phyloP scores from a whole-genome alignment of 371 early-diverging fungal genomes.

The Mortierella sp. region DNA sequence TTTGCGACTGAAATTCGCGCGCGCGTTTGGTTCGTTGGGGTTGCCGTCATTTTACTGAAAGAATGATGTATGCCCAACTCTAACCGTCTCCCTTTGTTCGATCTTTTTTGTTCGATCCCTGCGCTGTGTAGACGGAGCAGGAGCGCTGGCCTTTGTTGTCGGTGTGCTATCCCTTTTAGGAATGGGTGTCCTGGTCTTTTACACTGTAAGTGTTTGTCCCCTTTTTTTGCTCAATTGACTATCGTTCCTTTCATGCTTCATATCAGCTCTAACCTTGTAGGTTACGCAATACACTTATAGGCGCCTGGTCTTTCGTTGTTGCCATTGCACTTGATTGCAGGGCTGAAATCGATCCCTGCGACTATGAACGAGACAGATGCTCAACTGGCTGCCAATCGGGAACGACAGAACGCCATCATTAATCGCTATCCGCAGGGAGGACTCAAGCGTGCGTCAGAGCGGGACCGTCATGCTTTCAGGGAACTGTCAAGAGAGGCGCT shows the following conservation, averaged over 20 bases:
- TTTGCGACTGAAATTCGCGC: neutral
- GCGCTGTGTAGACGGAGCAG: conserved; percentile 34
- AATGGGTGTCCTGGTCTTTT: conserved; percentile 54
- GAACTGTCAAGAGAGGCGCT: conserved; percentile 47
- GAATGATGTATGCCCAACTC: neutral
- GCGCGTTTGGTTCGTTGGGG: neutral
- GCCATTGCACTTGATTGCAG: conserved; percentile 45
- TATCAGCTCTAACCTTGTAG: neutral
- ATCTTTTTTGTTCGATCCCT: neutral
- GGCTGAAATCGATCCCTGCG: conserved; percentile 40
- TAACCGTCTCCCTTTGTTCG: neutral
- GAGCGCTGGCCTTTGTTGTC: conserved; percentile 47
- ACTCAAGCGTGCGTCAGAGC: conserved; percentile 34
- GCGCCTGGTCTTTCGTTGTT: conserved; percentile 52
- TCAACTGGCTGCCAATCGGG: conserved; percentile 43
- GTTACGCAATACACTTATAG: conserved; percentile 9
- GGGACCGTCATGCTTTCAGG: conserved; percentile 34
- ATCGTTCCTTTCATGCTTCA: neutral
- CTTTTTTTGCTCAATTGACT: neutral
- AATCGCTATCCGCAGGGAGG: conserved; percentile 38
- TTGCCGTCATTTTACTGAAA: conserved; percentile 25
- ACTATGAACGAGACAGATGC: conserved; percentile 40
- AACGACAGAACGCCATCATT: conserved; percentile 44
- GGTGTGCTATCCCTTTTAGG: conserved; percentile 46
- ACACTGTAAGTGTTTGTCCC: conserved; percentile 30